Percentiles rank a stretch among this genome's conserved stretches.
phyloP scores from a whole-genome alignment of 352 stramenopile genomes.

The Lagenidium sp. region DNA sequence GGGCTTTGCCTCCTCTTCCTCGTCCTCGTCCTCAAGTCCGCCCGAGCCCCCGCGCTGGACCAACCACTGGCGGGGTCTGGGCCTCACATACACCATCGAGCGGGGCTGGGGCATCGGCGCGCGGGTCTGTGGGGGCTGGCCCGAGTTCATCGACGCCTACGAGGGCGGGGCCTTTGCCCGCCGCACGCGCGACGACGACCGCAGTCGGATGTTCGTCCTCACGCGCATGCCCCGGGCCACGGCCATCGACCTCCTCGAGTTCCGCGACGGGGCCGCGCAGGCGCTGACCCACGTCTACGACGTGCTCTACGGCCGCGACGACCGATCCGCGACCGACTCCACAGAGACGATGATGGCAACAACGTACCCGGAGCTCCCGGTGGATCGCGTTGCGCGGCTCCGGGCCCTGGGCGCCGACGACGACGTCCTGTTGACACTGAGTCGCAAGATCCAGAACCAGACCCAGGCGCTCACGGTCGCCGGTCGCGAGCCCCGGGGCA shows the following conservation, averaged over 20 bases:
- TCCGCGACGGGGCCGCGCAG: conserved; percentile 24
- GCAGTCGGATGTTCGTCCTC: conserved; percentile 43
- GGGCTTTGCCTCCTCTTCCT: not conserved
- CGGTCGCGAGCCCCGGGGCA: conserved; percentile 9
- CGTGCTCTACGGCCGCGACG: conserved; percentile 25
- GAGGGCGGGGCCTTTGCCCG: conserved; percentile 21
- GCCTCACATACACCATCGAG: conserved; percentile 6
- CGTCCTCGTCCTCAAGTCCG: not conserved
- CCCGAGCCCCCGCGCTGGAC: not conserved
- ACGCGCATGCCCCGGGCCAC: conserved; percentile 24
- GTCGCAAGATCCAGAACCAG: conserved; percentile 17
- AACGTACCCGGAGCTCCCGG: conserved; percentile 5
- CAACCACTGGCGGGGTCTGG: conserved; percentile 2
- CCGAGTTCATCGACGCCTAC: conserved; percentile 19
- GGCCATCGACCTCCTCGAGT: conserved; percentile 29
- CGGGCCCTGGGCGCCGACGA: conserved; percentile 7
- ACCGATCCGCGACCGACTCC: too few relatives aligned
- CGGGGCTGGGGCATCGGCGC: conserved; percentile 11
- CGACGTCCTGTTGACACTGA: conserved; percentile 10
- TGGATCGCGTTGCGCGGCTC: conserved; percentile 17
- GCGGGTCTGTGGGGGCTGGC: conserved; percentile 10
- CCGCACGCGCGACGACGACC: conserved; percentile 18
- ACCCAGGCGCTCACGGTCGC: conserved; percentile 10
- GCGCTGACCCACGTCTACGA: conserved; percentile 30
- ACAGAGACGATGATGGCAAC: too few relatives aligned